Base-by-base conservation (phyloP, 225 moss, liverwort and hornwort genomes). In the Physcomitrellopsis africana region DNA sequence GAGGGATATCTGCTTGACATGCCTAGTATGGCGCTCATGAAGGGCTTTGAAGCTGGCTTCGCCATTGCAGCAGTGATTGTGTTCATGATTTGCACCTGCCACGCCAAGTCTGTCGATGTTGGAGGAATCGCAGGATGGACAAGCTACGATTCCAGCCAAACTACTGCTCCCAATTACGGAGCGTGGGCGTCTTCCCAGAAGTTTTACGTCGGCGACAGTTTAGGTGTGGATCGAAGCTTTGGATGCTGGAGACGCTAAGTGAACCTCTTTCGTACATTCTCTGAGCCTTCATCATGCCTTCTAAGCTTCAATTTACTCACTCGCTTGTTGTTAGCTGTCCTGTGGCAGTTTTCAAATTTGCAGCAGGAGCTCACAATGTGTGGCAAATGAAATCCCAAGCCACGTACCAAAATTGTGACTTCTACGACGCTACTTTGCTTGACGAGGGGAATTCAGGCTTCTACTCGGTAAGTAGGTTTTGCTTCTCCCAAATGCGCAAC, bases 51-150 rank as follows among this genome's bases (percentile, higher is more conserved):
- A 79, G 54, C 60, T 11, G 27, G 13, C 24, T 53, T 32, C 54
- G 32, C 8, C 29, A 29, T 60, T 45, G 42, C 46, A 17, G 29
- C 68, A 44, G 67, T 43, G 11, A 1, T 74, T 15, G 64, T 29
- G 22, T n/a, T 46, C 24, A 56, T 62, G 12, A 20, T 72, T n/a
- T 63, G 68, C 69, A 64, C 32, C 8, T 69, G 68, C 32, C 8
- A 66, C 17, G 85, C 79, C 42, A 79, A 73, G 79, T 76, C 82
- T 10, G 52, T 79, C 8, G 79, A 79, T 66, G 85, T 85, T 60
- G 85, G 85, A 7, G 85, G 82, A 19, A 0, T 60, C 5, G 68
- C 72, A 18, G 85, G 85, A 43, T 85, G 85, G 85, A 82, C 85
- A 20, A 82, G 79, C 79, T 76, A 65, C 48, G 85, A 85, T 45